Base-by-base conservation (phyloP, 2,329 filamentous ascomycete genomes). In the Fusarium sacchari region DNA sequence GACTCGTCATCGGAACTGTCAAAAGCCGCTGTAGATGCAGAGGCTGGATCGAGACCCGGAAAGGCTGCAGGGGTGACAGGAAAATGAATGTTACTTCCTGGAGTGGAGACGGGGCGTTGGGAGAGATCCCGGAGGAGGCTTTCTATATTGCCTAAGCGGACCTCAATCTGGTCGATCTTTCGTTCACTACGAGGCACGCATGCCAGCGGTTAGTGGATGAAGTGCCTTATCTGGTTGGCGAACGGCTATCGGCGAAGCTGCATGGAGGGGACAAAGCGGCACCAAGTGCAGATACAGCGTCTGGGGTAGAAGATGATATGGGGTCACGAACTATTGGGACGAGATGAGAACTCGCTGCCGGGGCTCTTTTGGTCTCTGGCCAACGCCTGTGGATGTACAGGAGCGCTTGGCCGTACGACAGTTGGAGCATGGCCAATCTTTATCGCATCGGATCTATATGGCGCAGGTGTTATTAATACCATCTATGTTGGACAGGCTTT, bases 341-440 rank as follows among this genome's bases (percentile, higher is more conserved):
- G 88, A 89, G 66, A 90, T 90, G 70, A 90, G 82, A 43, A 90
- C 88, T 59, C 88, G 82, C 75, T 89, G 88, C 44, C 88, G 83
- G 49, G 83, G 81, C 76, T 89, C 88, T 77, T 87, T 88, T 32
- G 87, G 86, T 67, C 87, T 85, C 75, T 89, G 88, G 13, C 86
- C 86, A 18, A 83, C 81, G 7, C 88, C 88, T 1, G 87, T 88
- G 9, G 87, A 89, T 65, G 86, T 88, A 76, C 88, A 90, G 18
- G 82, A 76, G 14, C 88, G 83, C 69, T 85, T 86, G 34, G 87
- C 86, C 30, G 84, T 87, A 39, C 86, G 84, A 75, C 88, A 90
- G 74, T 89, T 90, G 59, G 88, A 87, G 77, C 88, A 90, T 32
- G 88, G 88, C 69, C 84, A 85, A 44, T 88, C 86, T 78, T 88